phyloP scores from a whole-genome alignment of 805 yeast species.

The Wickerhamiella australiensis region DNA sequence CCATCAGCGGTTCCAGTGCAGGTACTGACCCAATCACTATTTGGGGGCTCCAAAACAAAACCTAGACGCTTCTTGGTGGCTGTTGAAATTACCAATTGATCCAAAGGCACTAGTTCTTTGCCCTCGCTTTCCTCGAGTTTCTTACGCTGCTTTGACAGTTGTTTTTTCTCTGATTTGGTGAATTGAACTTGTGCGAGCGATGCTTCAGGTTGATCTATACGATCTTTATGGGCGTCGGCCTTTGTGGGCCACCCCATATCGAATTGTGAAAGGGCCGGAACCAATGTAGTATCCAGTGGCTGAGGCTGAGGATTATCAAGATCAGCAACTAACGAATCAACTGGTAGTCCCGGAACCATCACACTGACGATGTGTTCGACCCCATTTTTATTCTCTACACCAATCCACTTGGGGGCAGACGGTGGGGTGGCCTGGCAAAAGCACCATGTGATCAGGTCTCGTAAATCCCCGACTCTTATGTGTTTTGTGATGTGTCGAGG shows the following conservation, averaged over 20 bases:
- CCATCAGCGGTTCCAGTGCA: background rate
- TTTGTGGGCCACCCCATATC: constrained; percentile 36
- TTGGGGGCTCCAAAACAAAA: constrained; percentile 15
- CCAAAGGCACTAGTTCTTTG: constrained; percentile 22
- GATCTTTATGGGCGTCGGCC: constrained; percentile 56
- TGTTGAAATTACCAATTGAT: constrained; percentile 31
- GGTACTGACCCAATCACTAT: constrained; percentile 34
- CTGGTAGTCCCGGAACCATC: constrained; percentile 50
- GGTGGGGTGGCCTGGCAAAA: constrained; percentile 30
- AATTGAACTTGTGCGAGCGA: constrained; percentile 47
- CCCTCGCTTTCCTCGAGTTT: background rate
- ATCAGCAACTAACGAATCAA: constrained; percentile 1
- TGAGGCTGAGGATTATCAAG: constrained; percentile 32
- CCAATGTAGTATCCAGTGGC: constrained; percentile 15
- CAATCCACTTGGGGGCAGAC: constrained; percentile 39
- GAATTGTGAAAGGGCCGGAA: constrained; percentile 34
- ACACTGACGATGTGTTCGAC: constrained; percentile 47
- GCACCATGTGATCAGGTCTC: constrained; percentile 37
- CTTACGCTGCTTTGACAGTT: constrained; percentile 23
- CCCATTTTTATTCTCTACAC: constrained; percentile 36
- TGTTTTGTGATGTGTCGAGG: constrained; percentile 10
- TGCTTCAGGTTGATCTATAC: constrained; percentile 41
- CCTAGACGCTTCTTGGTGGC: constrained; percentile 10
- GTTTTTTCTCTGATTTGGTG: constrained; percentile 43
- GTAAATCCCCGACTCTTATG: constrained; percentile 29